Percentiles rank a stretch among this genome's conserved stretches.
These are phyloP conservation scores for Macrotyloma uniflorum DNA, from an alignment of 306 rosid species.

Conservation along the genomic window DNA sequence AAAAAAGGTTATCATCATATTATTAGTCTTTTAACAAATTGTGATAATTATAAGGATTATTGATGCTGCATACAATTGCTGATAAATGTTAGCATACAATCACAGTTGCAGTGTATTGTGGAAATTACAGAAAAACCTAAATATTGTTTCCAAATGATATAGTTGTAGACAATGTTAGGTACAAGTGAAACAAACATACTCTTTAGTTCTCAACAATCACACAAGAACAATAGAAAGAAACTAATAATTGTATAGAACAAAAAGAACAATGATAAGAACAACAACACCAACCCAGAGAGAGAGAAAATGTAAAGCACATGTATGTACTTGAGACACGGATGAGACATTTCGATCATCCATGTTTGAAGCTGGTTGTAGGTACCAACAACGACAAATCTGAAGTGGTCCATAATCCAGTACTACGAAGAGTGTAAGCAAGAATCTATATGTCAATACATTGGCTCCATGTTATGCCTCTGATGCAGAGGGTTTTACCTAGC, in stretches of 20 bases:
- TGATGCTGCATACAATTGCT: too few species aligned
- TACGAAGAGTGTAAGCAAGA: conserved; percentile 20
- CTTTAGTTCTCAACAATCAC: neutral
- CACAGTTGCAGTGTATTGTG: too few species aligned
- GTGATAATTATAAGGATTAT: too few species aligned
- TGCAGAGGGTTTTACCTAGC: neutral
- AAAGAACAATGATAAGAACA: neutral
- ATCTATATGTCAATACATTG: neutral
- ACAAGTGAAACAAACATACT: neutral
- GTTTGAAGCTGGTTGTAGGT: too few species aligned
- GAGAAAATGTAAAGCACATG: neutral
- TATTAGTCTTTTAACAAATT: too few species aligned
- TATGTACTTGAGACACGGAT: neutral
- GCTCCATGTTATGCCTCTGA: neutral
- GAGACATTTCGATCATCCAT: conserved; percentile 11
- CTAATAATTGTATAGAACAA: neutral
- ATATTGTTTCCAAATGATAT: too few species aligned
- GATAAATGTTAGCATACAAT: too few species aligned
- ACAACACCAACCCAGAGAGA: neutral
- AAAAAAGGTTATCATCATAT: too few species aligned
- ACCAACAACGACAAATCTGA: neutral
- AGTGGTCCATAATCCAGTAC: neutral
- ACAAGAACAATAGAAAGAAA: neutral
- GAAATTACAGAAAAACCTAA: too few species aligned
- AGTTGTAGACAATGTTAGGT: too few species aligned